Evolutionary conservation across 805 yeast species (phyloP).

Genomic region (Zygotorulaspora florentina): DNA sequence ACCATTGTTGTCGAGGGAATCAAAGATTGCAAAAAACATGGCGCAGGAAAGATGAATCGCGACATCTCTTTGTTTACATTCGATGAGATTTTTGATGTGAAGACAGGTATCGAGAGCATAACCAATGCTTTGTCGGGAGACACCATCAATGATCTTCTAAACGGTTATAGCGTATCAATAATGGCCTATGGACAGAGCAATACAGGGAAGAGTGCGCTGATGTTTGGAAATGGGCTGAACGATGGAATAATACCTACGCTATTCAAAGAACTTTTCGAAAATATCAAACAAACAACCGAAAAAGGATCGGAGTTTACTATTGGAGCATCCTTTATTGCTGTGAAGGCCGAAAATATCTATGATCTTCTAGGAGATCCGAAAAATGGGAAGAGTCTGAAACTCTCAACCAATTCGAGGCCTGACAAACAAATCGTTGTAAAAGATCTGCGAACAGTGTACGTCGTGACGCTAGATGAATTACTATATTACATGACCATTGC

Average conservation of each 20-base stretch:
- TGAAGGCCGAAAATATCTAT: conserved; percentile 69
- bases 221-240: conserved; percentile 57
- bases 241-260: conserved; percentile 73
- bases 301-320: conserved; percentile 55
- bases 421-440: conserved; percentile 60
- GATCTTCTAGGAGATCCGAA: conserved; percentile 56
- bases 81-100: conserved; percentile 48
- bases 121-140: conserved; percentile 1
- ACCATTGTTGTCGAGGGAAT: conserved; percentile 5
- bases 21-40: background rate
- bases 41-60: conserved; percentile 1
- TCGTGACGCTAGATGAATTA: conserved; percentile 55
- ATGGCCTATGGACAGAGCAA: conserved; percentile 80
- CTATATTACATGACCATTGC: conserved; percentile 58
- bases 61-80: conserved; percentile 48
- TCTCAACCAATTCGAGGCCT: conserved; percentile 11
- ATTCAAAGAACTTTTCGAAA: conserved; percentile 57
- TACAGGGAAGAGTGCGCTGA: conserved; percentile 70
- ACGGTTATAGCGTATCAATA: conserved; percentile 74
- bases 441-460: conserved; percentile 61
- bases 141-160: conserved; percentile 11
- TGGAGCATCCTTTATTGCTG: conserved; percentile 71
- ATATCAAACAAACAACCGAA: conserved; percentile 43
- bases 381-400: conserved; percentile 35
- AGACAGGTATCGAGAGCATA: conserved; percentile 46